Conservation (phyloP, 2,329 filamentous ascomycete genomes). For the Penicillium sp. region DNA sequence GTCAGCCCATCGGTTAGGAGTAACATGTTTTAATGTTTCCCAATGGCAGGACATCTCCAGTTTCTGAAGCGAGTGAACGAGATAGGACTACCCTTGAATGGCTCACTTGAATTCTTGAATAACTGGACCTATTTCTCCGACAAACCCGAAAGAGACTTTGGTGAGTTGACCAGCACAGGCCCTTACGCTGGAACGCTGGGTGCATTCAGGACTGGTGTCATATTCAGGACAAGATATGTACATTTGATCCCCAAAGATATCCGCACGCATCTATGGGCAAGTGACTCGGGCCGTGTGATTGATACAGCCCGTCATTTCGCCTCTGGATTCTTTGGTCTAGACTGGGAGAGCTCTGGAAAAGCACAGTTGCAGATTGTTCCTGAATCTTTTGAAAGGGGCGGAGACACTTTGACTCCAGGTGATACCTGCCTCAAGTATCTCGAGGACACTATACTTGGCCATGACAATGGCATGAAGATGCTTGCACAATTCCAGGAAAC, state of each 20-base stretch:
- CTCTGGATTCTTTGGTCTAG: slow-evolving; percentile 53
- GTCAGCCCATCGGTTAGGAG: slow-evolving; percentile 22
- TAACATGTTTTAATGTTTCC: slow-evolving; percentile 1
- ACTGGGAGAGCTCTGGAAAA: slow-evolving; percentile 38
- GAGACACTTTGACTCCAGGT: slow-evolving; percentile 57
- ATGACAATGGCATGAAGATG: slow-evolving; percentile 50
- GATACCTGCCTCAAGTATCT: slow-evolving; percentile 42
- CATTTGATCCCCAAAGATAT: slow-evolving; percentile 41
- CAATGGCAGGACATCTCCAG: slow-evolving; percentile 41
- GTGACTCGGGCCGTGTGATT: slow-evolving; percentile 52
- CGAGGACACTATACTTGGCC: slow-evolving; percentile 42
- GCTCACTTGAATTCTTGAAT: slow-evolving; percentile 54
- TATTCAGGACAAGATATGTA: slow-evolving; percentile 52
- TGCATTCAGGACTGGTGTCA: slow-evolving; percentile 54
- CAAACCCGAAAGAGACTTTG: slow-evolving; percentile 45
- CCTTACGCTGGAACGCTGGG: slow-evolving; percentile 55
- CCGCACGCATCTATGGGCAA: slow-evolving; percentile 53
- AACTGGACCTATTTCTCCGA: slow-evolving; percentile 55
- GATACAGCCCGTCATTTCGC: slow-evolving; percentile 57
- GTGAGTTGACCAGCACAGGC: slow-evolving; percentile 54
- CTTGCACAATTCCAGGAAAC: slow-evolving; percentile 46
- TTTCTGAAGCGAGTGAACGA: slow-evolving; percentile 48
- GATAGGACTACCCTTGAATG: slow-evolving; percentile 42
- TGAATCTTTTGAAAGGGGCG: slow-evolving; percentile 49
- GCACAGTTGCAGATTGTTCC: slow-evolving; percentile 53